Percentiles rank a stretch among this genome's conserved stretches.
Conservation (phyloP, 2,329 filamentous ascomycete species). For the Rhexocercosporidium sp. region DNA sequence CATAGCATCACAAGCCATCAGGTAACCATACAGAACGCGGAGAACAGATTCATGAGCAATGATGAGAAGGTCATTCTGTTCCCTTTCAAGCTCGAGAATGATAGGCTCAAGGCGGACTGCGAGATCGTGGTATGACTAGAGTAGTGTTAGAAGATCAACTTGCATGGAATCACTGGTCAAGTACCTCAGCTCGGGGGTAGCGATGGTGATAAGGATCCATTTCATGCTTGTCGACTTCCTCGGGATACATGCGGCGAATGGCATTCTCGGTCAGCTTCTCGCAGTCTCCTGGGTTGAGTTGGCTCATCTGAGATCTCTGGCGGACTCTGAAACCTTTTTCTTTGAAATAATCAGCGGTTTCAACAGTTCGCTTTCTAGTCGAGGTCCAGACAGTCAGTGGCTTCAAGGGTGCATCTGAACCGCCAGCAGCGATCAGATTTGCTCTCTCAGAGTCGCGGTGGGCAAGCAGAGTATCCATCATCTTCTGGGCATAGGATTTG, state of each 20-base stretch:
- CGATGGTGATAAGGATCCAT: slow-evolving; percentile 95
- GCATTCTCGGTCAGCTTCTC: slow-evolving; percentile 88
- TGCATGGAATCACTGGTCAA: slow-evolving; percentile 23
- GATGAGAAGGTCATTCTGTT: slow-evolving; percentile 96
- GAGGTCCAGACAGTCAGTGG: slow-evolving; percentile 94
- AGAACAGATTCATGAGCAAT: slow-evolving; percentile 98
- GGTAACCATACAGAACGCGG: slow-evolving; percentile 92
- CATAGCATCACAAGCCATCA: slow-evolving; percentile 97
- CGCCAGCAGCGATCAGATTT: slow-evolving; percentile 70
- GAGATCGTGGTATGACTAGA: slow-evolving; percentile 93
- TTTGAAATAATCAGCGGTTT: slow-evolving; percentile 84
- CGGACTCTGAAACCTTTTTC: slow-evolving; percentile 82
- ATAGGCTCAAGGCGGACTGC: slow-evolving; percentile 98
- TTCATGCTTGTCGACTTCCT: slow-evolving; percentile 92
- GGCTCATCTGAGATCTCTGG: slow-evolving; percentile 94
- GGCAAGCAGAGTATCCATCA: slow-evolving; percentile 81
- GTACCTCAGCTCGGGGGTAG: slow-evolving; percentile 90
- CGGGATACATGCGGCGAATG: slow-evolving; percentile 82
- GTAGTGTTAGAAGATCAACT: slow-evolving; percentile 16
- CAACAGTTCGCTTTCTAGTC: slow-evolving; percentile 85
- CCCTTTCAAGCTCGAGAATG: slow-evolving; percentile 94
- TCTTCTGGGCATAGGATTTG: slow-evolving; percentile 78
- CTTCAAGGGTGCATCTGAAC: slow-evolving; percentile 70
- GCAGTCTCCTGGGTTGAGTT: slow-evolving; percentile 94
- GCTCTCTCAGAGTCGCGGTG: slow-evolving; percentile 84